Evolutionary conservation across 192 early-diverging fungal genomes (phyloP).

Genomic region (Coemansia reversa): DNA sequence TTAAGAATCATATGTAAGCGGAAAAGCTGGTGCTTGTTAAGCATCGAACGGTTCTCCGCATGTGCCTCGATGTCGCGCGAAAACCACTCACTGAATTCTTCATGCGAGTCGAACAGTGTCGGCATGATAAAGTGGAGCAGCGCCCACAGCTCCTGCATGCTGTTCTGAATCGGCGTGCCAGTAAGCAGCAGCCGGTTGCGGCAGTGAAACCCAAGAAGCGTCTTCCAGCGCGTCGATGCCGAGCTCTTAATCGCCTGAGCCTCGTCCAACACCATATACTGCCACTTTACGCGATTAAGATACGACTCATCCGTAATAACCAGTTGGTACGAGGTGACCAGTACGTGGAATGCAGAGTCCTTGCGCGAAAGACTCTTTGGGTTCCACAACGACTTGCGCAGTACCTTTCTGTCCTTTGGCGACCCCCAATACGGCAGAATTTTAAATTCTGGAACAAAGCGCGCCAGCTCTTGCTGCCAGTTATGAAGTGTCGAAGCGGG

Average conservation of each 20-base stretch:
- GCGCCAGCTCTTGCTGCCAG: constrained; percentile 87
- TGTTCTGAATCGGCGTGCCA: constrained; percentile 93
- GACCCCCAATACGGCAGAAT: constrained; percentile 89
- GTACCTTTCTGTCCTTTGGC: constrained; percentile 74
- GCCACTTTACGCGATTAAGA: constrained; percentile 85
- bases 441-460: constrained; percentile 78
- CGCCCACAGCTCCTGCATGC: constrained; percentile 93
- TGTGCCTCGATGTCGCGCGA: constrained; percentile 89
- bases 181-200: constrained; percentile 84
- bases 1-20: constrained; percentile 89
- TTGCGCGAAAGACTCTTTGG: constrained; percentile 71
- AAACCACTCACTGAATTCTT: constrained; percentile 95
- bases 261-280: constrained; percentile 95
- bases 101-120: constrained; percentile 87
- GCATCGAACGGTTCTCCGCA: constrained; percentile 75
- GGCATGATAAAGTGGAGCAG: constrained; percentile 96
- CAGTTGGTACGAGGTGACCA: constrained; percentile 89
- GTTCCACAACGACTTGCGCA: constrained; percentile 75
- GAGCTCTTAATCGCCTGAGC: constrained; percentile 94
- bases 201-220: constrained; percentile 77
- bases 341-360: constrained; percentile 82
- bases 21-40: constrained; percentile 82
- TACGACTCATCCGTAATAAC: constrained; percentile 79
- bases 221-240: constrained; percentile 84
- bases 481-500: constrained; percentile 89